These are phyloP conservation scores for Oemleria cerasiformis DNA, from an alignment of 306 rosid species.

Conservation along the genomic window DNA sequence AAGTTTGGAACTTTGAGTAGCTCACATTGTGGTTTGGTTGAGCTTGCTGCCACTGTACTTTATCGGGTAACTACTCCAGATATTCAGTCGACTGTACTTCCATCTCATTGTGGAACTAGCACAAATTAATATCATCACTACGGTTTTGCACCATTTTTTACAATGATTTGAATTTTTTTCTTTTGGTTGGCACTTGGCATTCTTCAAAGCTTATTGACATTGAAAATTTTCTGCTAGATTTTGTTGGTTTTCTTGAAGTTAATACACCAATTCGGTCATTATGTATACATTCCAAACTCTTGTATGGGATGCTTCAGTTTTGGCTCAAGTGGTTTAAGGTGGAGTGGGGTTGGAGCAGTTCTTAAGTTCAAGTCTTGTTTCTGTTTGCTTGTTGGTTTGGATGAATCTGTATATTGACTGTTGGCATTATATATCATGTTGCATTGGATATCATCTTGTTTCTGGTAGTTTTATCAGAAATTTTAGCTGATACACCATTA, in stretches of 20 bases:
- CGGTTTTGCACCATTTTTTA: background rate
- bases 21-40: conserved; percentile 70
- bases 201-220: too few relatives aligned
- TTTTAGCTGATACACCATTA: conserved; percentile 30
- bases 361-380: too few relatives aligned
- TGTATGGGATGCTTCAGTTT: background rate
- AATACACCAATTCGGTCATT: conserved; percentile 12
- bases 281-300: background rate
- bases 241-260: conserved; percentile 4
- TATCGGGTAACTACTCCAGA: conserved; percentile 53
- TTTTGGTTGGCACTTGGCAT: too few relatives aligned
- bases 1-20: too few relatives aligned
- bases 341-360: too few relatives aligned
- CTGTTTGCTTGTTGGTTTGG: background rate
- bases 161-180: background rate
- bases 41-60: conserved; percentile 80
- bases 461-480: conserved; percentile 38
- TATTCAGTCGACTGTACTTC: conserved; percentile 1
- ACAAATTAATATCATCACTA: background rate
- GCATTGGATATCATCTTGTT: too few relatives aligned
- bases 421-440: too few relatives aligned
- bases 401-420: too few relatives aligned
- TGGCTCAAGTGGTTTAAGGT: conserved; percentile 7
- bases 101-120: background rate
- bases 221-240: too few relatives aligned